phyloP scores from a whole-genome alignment of 192 early-diverging fungal genomes.

The Linnemannia hyalina region DNA sequence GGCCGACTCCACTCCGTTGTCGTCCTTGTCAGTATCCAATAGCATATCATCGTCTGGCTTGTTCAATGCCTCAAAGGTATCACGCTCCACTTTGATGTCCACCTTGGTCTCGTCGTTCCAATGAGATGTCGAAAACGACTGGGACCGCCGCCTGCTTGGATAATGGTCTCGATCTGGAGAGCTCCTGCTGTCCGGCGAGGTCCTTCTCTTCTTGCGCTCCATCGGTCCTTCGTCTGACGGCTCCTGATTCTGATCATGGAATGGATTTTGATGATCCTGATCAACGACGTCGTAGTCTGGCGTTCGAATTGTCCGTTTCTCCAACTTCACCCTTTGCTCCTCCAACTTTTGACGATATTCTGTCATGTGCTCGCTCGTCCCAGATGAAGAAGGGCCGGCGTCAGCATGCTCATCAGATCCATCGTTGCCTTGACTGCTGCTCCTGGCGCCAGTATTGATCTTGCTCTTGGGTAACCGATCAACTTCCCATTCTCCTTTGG shows the following conservation, averaged over 20 bases:
- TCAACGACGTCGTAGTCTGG: background rate
- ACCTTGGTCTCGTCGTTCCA: background rate
- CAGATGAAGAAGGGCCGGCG: background rate
- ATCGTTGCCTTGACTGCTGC: background rate
- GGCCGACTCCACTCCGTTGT: background rate
- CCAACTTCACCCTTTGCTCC: background rate
- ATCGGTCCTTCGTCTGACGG: background rate
- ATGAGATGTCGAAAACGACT: conserved; percentile 20
- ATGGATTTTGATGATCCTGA: background rate
- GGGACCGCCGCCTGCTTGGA: conserved; percentile 27
- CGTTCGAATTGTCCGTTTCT: background rate
- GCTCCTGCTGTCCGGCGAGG: background rate
- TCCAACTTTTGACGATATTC: background rate
- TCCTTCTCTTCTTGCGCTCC: conserved; percentile 14
- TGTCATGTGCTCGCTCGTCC: background rate
- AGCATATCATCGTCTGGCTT: background rate
- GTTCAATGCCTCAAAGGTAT: background rate
- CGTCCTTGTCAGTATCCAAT: background rate
- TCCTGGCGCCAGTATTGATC: background rate
- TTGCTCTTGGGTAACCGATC: background rate
- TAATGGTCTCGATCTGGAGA: conserved; percentile 1
- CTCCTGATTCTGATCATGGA: background rate
- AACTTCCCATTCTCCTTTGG: background rate
- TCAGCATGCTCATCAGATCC: background rate
- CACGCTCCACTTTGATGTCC: conserved; percentile 15